A percentile compares a stretch with the other conserved stretches of the same genome.
These are phyloP conservation scores for Coemansia sp. DNA, from an alignment of 192 early-diverging fungal genomes.

Conservation along the genomic window DNA sequence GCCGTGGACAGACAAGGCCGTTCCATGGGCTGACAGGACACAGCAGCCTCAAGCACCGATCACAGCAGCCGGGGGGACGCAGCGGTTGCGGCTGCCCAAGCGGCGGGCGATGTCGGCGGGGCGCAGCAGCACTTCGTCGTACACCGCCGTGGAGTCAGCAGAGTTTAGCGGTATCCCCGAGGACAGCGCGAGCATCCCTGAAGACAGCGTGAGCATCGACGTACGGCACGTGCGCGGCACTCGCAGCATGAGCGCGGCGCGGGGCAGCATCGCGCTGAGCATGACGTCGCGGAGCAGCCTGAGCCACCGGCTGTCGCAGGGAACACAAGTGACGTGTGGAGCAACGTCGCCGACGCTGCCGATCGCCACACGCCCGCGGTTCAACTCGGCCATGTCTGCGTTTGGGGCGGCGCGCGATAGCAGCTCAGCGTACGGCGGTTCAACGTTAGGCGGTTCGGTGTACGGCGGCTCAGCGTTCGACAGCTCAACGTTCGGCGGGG, in stretches of 20 bases:
- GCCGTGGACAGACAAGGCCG: conserved; percentile 18
- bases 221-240: conserved; percentile 25
- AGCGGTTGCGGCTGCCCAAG: conserved; percentile 49
- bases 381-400: conserved; percentile 37
- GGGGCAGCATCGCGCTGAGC: conserved; percentile 38
- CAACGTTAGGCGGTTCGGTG: too few relatives aligned
- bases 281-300: conserved; percentile 29
- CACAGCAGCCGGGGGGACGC: conserved; percentile 18
- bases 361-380: conserved; percentile 35
- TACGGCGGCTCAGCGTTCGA: too few relatives aligned
- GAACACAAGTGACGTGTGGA: conserved; percentile 13
- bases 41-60: conserved; percentile 20
- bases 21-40: conserved; percentile 19
- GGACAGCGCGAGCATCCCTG: conserved; percentile 1
- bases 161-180: conserved; percentile 2
- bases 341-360: conserved; percentile 39
- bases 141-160: conserved; percentile 1
- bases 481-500: neutral
- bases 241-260: conserved; percentile 42
- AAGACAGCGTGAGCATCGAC: conserved; percentile 1
- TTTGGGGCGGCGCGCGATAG: conserved; percentile 10
- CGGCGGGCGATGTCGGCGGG: conserved; percentile 36
- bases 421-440: too few relatives aligned
- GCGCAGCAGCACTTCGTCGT: conserved; percentile 33
- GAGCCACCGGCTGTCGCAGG: conserved; percentile 39